Evolutionary conservation across 2,329 filamentous ascomycete genomes (phyloP).

Genomic region (Monosporascus sp.): DNA sequence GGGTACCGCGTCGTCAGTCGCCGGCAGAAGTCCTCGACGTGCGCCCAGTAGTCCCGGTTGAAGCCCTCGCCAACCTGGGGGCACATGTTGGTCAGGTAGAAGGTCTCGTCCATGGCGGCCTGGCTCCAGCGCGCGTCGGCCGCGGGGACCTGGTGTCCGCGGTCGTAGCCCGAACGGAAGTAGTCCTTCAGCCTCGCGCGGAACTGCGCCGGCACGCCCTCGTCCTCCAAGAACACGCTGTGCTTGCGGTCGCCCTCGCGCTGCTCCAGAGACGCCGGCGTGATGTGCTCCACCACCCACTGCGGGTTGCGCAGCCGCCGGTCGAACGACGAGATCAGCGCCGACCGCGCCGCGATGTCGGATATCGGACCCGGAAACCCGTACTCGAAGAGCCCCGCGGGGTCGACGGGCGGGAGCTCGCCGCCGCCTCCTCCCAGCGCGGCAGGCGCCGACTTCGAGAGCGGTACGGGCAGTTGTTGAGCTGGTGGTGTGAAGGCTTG

Average conservation of each 20-base stretch:
- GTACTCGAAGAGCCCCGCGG: slow-evolving; percentile 73
- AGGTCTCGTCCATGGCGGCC: slow-evolving; percentile 90
- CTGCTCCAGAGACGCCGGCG: slow-evolving; percentile 69
- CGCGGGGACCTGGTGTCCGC: slow-evolving; percentile 94
- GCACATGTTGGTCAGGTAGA: slow-evolving; percentile 93
- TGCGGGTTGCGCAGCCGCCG: slow-evolving; percentile 84
- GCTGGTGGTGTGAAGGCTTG: slow-evolving; percentile 41
- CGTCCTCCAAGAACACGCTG: slow-evolving; percentile 79
- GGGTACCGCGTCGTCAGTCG: slow-evolving; percentile 76
- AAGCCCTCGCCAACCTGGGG: slow-evolving; percentile 97
- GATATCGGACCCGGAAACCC: slow-evolving; percentile 88
- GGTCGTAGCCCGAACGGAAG: slow-evolving; percentile 88
- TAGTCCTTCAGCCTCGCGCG: slow-evolving; percentile 90
- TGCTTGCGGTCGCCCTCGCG: slow-evolving; percentile 79
- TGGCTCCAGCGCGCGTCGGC: slow-evolving; percentile 97
- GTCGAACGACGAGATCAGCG: slow-evolving; percentile 84
- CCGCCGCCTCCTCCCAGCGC: slow-evolving; percentile 20
- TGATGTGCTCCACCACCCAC: slow-evolving; percentile 97
- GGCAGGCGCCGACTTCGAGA: slow-evolving; percentile 27
- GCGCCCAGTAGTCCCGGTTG: slow-evolving; percentile 98
- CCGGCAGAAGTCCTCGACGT: slow-evolving; percentile 96
- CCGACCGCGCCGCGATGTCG: slow-evolving; percentile 71
- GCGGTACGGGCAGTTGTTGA: slow-evolving; percentile 24
- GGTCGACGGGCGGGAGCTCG: slow-evolving; percentile 54
- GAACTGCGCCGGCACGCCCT: slow-evolving; percentile 74